These are phyloP conservation scores for Citrullus colocynthis DNA, from an alignment of 306 rosid genomes.

Conservation along the genomic window DNA sequence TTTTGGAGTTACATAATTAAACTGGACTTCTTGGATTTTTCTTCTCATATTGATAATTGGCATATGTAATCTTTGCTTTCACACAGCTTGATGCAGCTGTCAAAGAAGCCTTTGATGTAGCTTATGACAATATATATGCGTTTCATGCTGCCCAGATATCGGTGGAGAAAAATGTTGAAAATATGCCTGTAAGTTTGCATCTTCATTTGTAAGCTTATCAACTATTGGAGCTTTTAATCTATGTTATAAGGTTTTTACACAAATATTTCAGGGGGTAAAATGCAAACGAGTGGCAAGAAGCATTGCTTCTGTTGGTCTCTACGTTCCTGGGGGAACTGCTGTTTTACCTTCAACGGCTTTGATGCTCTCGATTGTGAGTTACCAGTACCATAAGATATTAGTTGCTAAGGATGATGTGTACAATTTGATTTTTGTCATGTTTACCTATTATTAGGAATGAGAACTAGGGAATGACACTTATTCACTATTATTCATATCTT, in stretches of 20 bases:
- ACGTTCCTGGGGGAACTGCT: slow-evolving; percentile 99
- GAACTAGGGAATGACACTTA: background rate
- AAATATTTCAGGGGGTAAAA: slow-evolving; percentile 65
- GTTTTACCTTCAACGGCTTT: slow-evolving; percentile 94
- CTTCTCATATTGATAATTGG: background rate
- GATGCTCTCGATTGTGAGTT: slow-evolving; percentile 94
- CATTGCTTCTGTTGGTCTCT: slow-evolving; percentile 92
- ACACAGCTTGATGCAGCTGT: slow-evolving; percentile 62
- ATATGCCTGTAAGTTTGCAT: slow-evolving; percentile 66
- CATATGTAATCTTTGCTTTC: slow-evolving; percentile 4
- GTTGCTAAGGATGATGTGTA: background rate
- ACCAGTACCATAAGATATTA: slow-evolving; percentile 6
- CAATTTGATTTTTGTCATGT: background rate
- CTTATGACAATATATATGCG: slow-evolving; percentile 82
- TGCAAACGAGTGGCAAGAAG: slow-evolving; percentile 96
- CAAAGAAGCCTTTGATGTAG: slow-evolving; percentile 82
- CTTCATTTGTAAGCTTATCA: background rate
- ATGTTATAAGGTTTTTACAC: slow-evolving; percentile 1
- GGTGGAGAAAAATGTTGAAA: slow-evolving; percentile 57
- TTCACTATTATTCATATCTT: background rate
- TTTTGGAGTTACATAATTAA: background rate
- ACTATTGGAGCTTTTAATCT: background rate
- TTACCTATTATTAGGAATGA: background rate
- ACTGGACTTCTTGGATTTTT: background rate
- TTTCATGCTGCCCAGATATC: slow-evolving; percentile 89